Base-by-base conservation (phyloP, 2,329 filamentous ascomycete species). In the Penicillium concentricum region DNA sequence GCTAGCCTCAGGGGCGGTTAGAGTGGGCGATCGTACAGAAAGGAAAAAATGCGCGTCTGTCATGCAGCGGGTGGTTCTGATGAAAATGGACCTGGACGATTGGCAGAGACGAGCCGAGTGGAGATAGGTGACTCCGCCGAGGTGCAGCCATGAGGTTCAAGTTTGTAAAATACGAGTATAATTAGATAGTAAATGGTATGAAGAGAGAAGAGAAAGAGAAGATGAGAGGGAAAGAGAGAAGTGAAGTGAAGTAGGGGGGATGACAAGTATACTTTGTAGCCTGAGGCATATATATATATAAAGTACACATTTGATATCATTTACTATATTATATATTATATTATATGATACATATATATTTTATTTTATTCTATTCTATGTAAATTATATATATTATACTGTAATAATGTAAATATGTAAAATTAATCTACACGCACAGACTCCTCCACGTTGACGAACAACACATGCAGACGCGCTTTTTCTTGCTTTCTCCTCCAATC, bases 1-100 rank as follows among this genome's bases (percentile, higher is more conserved):
- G 60, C 63, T 65, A 65, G 58, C 43, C n/a, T 58, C 55, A 57
- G 51, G 53, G 44, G 44, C 43, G 51, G 61, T 54, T 62, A 54
- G 44, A 32, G 37, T 49, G 51, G 51, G 37, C 44, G 51, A 54
- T 54, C 51, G 51, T 49, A 52, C 26, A 44, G 30, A 35, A 44
- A 22, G n/a, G 16, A 37, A 52, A 55, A 34, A 52, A 46, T 35
- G 53, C 47, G 53, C 47, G 41, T 55, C 52, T 48, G 50, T 52
- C 50, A 52, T 52, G 50, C 50, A 52, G 48, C 38, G 48, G 48
- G 38, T 43, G 48, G 50, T 52, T 44, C 41, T 52, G 50, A 52
- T 37, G 41, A 46, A 52, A 46, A 52, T 52, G 32, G 49, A 15
- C 16, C 32, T 38, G 50, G n/a, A 46, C 32, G 50, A 52, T 52